These are phyloP conservation scores for Populus hybrid DNA, from an alignment of 441 rosid genomes.

Conservation along the genomic window DNA sequence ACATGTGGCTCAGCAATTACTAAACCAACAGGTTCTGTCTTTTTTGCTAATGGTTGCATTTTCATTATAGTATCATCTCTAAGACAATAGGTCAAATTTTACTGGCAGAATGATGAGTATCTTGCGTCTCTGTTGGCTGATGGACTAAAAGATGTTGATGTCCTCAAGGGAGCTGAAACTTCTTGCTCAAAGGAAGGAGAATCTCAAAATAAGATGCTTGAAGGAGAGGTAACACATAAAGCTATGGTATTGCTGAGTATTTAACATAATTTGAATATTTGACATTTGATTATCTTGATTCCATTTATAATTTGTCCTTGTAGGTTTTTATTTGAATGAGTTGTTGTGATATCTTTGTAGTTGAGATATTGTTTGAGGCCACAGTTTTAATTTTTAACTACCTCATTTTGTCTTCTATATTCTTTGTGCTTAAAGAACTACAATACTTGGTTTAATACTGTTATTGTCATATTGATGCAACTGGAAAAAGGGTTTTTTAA, in stretches of 20 bases:
- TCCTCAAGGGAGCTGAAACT: conserved; percentile 30
- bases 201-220: conserved; percentile 26
- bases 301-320: not conserved
- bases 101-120: conserved; percentile 43
- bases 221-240: conserved; percentile 27
- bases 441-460: not conserved
- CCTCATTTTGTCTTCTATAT: not conserved
- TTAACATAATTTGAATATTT: not conserved
- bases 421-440: not conserved
- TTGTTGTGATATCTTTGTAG: not conserved
- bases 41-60: conserved; percentile 2
- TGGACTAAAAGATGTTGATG: conserved; percentile 37
- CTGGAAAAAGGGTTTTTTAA: not conserved
- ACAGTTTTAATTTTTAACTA: not conserved
- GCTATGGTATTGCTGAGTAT: not conserved
- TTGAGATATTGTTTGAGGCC: not conserved
- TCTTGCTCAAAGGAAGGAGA: conserved; percentile 23
- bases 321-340: not conserved
- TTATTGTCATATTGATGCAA: not conserved
- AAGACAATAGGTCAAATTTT: conserved; percentile 9
- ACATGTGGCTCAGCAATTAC: conserved; percentile 16
- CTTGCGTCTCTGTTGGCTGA: conserved; percentile 39
- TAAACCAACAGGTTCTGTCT: conserved; percentile 39
- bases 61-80: conserved; percentile 11
- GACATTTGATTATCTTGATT: not conserved